phyloP scores from a whole-genome alignment of 2,329 filamentous ascomycete species.

The Aspergillus quadricinctus region DNA sequence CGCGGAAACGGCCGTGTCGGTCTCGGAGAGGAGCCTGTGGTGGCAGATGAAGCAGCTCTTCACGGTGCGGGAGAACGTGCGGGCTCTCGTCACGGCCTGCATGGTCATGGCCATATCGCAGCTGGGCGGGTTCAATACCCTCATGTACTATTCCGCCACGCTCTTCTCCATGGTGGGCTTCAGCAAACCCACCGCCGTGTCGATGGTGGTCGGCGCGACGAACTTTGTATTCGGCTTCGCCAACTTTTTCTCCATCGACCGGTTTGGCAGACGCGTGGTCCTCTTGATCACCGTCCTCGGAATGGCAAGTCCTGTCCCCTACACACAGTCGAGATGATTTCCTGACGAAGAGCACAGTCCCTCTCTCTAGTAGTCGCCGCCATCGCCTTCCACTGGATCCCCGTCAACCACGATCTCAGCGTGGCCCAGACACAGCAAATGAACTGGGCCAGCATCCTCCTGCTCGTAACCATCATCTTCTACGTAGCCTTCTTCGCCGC shows the following conservation, averaged over 20 bases:
- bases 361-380: slow-evolving; percentile 40
- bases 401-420: slow-evolving; percentile 39
- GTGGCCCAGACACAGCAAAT: slow-evolving; percentile 11
- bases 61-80: slow-evolving; percentile 40
- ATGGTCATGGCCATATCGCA: slow-evolving; percentile 39
- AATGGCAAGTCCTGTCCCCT: slow-evolving; percentile 30
- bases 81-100: slow-evolving; percentile 44
- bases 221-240: slow-evolving; percentile 47
- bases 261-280: slow-evolving; percentile 33
- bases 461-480: slow-evolving; percentile 45
- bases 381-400: slow-evolving; percentile 45
- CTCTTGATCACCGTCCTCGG: slow-evolving; percentile 12
- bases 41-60: slow-evolving; percentile 47
- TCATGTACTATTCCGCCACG: slow-evolving; percentile 44
- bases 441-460: slow-evolving; percentile 32
- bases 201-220: slow-evolving; percentile 34
- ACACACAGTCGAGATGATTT: too few relatives aligned
- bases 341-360: neutral
- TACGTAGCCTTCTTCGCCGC: neutral
- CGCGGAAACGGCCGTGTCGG: slow-evolving; percentile 27
- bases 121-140: slow-evolving; percentile 39
- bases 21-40: slow-evolving; percentile 35
- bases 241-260: slow-evolving; percentile 31
- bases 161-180: slow-evolving; percentile 49
- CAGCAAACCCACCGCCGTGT: slow-evolving; percentile 46